Base-by-base conservation (phyloP, 768 basidiomycete genomes). In the Lactifluus hygrophoroides region DNA sequence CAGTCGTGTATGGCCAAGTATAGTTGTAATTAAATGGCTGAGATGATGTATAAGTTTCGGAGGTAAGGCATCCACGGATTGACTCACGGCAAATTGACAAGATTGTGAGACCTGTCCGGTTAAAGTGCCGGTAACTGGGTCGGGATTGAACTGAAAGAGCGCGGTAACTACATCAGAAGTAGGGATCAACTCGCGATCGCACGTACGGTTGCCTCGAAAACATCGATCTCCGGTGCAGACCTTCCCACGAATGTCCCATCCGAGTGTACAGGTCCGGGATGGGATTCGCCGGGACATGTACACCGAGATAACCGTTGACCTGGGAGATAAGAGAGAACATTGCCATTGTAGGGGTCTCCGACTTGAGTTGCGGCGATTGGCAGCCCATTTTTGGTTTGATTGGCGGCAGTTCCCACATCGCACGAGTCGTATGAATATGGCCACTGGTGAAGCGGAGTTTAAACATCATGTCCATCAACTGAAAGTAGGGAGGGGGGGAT, bases 371-470 rank as follows among this genome's bases (percentile, higher is more conserved):
- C 85, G 3, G 84, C 79, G 11, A 64, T 55, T 1, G 94, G 94
- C 46, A 68, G 68, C 1, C 83, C 84, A 57, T 86, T 79, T 44
- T 82, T 47, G 0, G 90, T 86, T 70, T 97, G 94, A 69, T 97
- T 98, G 8, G 79, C 71, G 17, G 81, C 76, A 0, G 94, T 94
- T n/a, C 95, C 95, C n/a, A 94, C 78, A 69, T 98, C 94, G 66
- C 95, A 96, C 14, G 78, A 72, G 64, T 90, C 87, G 63, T 90
- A 90, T 4, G 84, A 82, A 71, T 90, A 90, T 1, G 88, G 89
- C 88, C 86, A 88, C 84, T 84, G 34, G 43, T n/a, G 13, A 21
- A 3, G 34, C 32, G 48, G 16, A 34, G 56, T 66, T 55, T 54
- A 13, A 35, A 14, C 16, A 34, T 32, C 23, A 44, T 19, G 5